Evolutionary conservation across 176 grass and related monocot species (phyloP).

Genomic region (Oryza punctata): DNA sequence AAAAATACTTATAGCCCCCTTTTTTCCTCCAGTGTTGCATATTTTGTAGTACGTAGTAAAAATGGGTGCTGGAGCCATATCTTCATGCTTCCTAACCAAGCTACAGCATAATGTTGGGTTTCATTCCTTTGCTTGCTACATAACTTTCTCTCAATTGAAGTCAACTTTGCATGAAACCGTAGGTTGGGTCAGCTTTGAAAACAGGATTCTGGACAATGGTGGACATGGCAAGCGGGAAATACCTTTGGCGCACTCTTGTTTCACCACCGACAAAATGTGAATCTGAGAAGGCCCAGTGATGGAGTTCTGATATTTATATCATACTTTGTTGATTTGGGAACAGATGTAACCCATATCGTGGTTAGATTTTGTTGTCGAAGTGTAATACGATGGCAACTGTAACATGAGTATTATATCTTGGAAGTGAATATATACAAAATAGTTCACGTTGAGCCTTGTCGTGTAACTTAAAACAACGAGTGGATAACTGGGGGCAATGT

Average conservation of each 20-base stretch:
- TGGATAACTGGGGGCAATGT: not conserved
- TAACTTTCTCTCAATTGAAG: not conserved
- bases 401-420: constrained; percentile 3
- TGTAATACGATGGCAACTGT: constrained; percentile 14
- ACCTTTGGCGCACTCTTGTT: constrained; percentile 81
- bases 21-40: not conserved
- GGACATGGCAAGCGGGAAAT: constrained; percentile 90
- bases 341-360: not conserved
- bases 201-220: constrained; percentile 84
- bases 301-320: constrained; percentile 9
- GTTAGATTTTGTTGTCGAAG: not conserved
- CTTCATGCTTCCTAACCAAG: not conserved
- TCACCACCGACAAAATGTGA: constrained; percentile 41
- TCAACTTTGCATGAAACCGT: constrained; percentile 4
- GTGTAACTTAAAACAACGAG: not conserved
- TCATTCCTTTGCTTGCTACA: not conserved
- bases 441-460: constrained; percentile 26
- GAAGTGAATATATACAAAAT: constrained; percentile 18
- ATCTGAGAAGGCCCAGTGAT: constrained; percentile 52
- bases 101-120: not conserved
- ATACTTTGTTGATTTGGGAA: not conserved
- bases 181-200: constrained; percentile 73
- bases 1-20: not conserved
- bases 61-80: not conserved
- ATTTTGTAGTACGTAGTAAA: not conserved